Base-by-base conservation (phyloP, 345 rosid species). In the Rhizophora apiculata region DNA sequence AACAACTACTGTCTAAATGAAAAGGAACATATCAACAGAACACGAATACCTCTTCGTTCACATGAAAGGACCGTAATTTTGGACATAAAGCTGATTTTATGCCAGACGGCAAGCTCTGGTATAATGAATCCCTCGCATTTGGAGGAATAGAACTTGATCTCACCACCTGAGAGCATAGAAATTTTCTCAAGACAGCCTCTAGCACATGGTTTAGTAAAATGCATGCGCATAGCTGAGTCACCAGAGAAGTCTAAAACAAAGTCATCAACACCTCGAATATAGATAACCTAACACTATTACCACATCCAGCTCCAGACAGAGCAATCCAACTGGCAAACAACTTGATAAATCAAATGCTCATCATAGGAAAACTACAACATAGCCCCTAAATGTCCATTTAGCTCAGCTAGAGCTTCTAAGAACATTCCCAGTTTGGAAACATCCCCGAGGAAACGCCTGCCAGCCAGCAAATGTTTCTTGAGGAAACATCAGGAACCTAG, bases 141-240 rank as follows among this genome's bases (percentile, higher is more conserved):
- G 86, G 82, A 53, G 93, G 96, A 72, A 91, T 85, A 49, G 81
- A 82, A 20, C 82, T 71, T 3, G 99, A 91, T 4, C 96, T 84
- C 70, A 89, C 85, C 16, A 86, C 94, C 99, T 95, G 70, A 60
- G 30, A 66, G 31, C 21, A 68, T 62, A 9, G 6, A 55, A 26
- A 55, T 8, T 19, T 39, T 56, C 21, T 70, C 24, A 36, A 13
- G 18, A 30, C 58, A 63, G 54, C 29, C 63, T 36, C 34, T 21
- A 54, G 26, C 9, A 54, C 59, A n/a, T 7, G 27, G 15, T 8
- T n/a, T 7, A 54, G 26, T n/a, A 21, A n/a, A 54, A n/a, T 54
- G 16, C 48, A 10, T 10, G 48, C 0, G 4, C 16, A 54, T 54
- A 21, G 59, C 59, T 2, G 13, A 21, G 15, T 24, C 27, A 22